Conservation (phyloP, 441 rosid species). For the Mallotus japonicus region DNA sequence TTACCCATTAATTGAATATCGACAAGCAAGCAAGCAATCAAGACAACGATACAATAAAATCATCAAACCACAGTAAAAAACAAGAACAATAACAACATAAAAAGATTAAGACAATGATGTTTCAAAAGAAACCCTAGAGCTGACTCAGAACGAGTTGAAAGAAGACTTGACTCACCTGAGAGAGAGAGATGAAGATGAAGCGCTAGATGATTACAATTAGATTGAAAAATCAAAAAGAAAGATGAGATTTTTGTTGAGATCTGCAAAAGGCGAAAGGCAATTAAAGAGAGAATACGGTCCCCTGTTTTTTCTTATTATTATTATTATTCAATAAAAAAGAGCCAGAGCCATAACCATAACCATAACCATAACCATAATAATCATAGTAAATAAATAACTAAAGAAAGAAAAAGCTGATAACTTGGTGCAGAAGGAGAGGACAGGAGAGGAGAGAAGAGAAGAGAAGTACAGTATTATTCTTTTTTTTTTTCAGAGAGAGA, state of each 20-base stretch:
- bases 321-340: too few relatives aligned
- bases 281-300: neutral
- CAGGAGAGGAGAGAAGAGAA: slow-evolving; percentile 18
- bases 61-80: neutral
- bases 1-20: too few relatives aligned
- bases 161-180: slow-evolving; percentile 40
- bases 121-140: slow-evolving; percentile 32
- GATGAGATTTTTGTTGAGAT: slow-evolving; percentile 21
- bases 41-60: neutral
- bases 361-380: too few relatives aligned
- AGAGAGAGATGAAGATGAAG: neutral
- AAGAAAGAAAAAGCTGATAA: slow-evolving; percentile 20
- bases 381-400: neutral
- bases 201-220: too few relatives aligned
- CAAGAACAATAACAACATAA: slow-evolving; percentile 6
- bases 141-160: slow-evolving; percentile 29
- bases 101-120: neutral
- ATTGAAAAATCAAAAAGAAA: neutral
- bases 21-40: neutral
- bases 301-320: too few relatives aligned
- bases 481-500: slow-evolving; percentile 5
- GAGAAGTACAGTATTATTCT: slow-evolving; percentile 17
- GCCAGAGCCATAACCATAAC: too few relatives aligned
- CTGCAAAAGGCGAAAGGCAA: slow-evolving; percentile 18
- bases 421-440: slow-evolving; percentile 11